Base-by-base conservation (phyloP, 768 basidiomycete species). In the Mrakia frigida region DNA sequence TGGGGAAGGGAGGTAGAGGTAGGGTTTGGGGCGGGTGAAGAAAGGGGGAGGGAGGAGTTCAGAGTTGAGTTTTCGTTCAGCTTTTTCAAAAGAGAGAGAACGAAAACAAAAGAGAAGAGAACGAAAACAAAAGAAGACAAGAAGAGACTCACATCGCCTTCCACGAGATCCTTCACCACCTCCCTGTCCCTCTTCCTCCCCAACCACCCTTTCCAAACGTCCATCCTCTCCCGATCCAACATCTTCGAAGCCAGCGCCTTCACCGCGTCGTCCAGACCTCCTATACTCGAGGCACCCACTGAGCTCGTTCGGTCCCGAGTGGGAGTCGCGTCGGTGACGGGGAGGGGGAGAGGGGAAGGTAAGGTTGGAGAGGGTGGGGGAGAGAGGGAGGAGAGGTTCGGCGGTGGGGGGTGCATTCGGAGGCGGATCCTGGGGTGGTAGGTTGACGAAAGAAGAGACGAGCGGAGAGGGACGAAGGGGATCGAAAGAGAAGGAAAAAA, bases 361-460 rank as follows among this genome's bases (percentile, higher is more conserved):
- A 53, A 0, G 25, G 67, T 39, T 28, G 74, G 68, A 3, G 56
- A 52, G 39, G 50, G 50, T 1, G 35, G 65, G 10, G 50, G 33
- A 53, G 67, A 59, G 28, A 68, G 61, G 67, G 67, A 56, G 1
- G 52, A 59, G 35, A 53, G 46, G 7, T 11, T 33, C 28, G 75
- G 53, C 6, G 74, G 35, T 18, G 39, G 65, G 1, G 65, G 74
- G 23, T 75, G 70, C n/a, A 77, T 70, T n/a, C 76, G 76, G 23
- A 77, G 76, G 0, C 76, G 76, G 67, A 77, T 77, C 76, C 76
- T 77, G 69, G 35, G 35, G 1, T 5, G 39, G 31, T 6, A 25
- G 37, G 14, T 18, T 28, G 56, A 33, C 18, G 31, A 73, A 33
- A 56, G 0, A 7, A 28, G 14, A 6, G 46, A 28, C 9, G 33